Evolutionary conservation across 2,329 filamentous ascomycete species (phyloP), one percentile per base, ranked within the genome.

Genomic region (Didymella keratinophila): DNA sequence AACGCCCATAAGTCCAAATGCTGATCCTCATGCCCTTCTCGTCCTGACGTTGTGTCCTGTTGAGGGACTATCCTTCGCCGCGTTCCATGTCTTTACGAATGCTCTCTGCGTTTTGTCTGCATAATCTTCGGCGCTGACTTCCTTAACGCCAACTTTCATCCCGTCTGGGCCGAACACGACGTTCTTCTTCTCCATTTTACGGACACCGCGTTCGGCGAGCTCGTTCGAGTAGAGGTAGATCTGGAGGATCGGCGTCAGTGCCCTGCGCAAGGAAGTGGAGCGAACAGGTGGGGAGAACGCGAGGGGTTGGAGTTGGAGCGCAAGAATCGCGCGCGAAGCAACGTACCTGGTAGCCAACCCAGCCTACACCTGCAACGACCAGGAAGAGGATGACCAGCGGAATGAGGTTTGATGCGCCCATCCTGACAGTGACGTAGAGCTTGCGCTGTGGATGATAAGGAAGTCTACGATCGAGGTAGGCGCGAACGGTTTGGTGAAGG

Each of bases 111-210:
- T 92, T 69, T 81, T 82, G 68, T 93, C 90, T 69, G 91, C 86
- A 72, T 92, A 91, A 46, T 84, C 85, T 78, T 93, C 90, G 52
- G 85, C 83, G 64, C 84, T 83, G 48, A 89, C 77, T 60, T 91
- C 83, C 78, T 88, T 89, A 61, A 93, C 84, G 47, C 87, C 87
- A 43, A 93, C 89, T 69, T 86, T 85, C 60, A 91, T 78, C 54
- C 90, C 90, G 56, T 92, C 90, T 74, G 90, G 91, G 37, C 87
- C 89, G 76, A 92, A 90, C 39, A 87, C 81, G 56, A 93, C 85
- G 73, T 93, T 89, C 80, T 89, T 90, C 79, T 86, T 86, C 74
- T 88, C 87, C 85, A 93, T 90, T 71, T 86, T 86, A 76, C 89
- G 82, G 47, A 84, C 85, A 45, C 89, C 89, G 58, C 85, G 82